These are phyloP conservation scores for Ceratocystis cubensis DNA, from an alignment of 2,329 filamentous ascomycete species.

Conservation along the genomic window DNA sequence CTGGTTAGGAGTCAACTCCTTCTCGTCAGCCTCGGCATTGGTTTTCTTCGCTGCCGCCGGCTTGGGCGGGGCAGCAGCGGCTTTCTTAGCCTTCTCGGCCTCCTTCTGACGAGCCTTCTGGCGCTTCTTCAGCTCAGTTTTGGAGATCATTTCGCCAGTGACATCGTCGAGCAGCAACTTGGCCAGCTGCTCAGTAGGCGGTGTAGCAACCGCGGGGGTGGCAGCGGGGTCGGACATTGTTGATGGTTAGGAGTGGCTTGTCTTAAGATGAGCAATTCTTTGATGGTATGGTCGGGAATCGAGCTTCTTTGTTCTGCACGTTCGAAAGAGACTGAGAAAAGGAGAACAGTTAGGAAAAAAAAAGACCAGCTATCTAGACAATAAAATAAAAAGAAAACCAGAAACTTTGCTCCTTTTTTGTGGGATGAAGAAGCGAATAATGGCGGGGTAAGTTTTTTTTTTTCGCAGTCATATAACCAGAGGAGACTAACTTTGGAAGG, in stretches of 20 bases:
- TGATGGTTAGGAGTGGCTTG: neutral
- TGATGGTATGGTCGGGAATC: too few relatives aligned
- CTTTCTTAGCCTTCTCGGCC: slow-evolving; percentile 79
- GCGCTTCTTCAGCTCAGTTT: slow-evolving; percentile 86
- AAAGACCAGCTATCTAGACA: too few relatives aligned
- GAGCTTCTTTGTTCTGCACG: too few relatives aligned
- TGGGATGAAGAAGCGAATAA: slow-evolving; percentile 14
- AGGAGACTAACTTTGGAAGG: slow-evolving; percentile 14
- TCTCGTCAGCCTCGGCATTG: slow-evolving; percentile 54
- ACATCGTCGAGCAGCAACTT: slow-evolving; percentile 83
- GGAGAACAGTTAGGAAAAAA: too few relatives aligned
- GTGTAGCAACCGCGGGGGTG: slow-evolving; percentile 26
- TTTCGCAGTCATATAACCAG: slow-evolving; percentile 11
- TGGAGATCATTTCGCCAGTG: slow-evolving; percentile 77
- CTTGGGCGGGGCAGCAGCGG: slow-evolving; percentile 49
- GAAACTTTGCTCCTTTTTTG: slow-evolving; percentile 14
- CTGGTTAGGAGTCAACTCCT: slow-evolving; percentile 46
- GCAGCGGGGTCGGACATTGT: slow-evolving; percentile 29
- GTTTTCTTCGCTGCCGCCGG: slow-evolving; percentile 56
- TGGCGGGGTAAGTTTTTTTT: slow-evolving; percentile 20
- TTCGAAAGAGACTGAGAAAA: too few relatives aligned
- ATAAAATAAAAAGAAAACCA: neutral
- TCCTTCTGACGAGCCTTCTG: slow-evolving; percentile 83
- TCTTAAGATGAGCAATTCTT: too few relatives aligned
- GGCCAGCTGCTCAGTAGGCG: slow-evolving; percentile 42